phyloP scores from a whole-genome alignment of 331 rosid species.

The Rosa hybrid region DNA sequence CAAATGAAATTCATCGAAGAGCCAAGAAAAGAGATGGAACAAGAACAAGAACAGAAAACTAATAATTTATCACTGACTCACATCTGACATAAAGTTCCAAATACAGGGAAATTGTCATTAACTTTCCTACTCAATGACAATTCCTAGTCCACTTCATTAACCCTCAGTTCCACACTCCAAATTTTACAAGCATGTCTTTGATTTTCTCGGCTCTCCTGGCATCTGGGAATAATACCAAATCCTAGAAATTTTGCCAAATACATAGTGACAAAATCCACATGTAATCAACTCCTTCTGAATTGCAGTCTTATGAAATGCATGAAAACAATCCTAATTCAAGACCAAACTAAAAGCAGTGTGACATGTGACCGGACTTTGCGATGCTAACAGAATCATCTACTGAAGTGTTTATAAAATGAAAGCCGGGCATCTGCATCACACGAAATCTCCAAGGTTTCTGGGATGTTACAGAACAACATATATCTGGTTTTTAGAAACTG shows the following conservation, averaged over 20 bases:
- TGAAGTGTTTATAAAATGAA: not conserved
- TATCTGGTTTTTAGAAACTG: not conserved
- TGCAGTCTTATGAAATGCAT: not conserved
- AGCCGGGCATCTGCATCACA: not conserved
- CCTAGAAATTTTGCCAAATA: not conserved
- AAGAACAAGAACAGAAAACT: slow-evolving; percentile 15
- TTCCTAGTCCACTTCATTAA: not conserved
- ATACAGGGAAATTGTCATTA: not conserved
- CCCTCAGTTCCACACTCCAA: not conserved
- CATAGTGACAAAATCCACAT: not conserved
- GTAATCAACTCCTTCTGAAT: not conserved
- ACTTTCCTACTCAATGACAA: slow-evolving; percentile 1
- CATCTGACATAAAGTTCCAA: not conserved
- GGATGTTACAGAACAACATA: not conserved
- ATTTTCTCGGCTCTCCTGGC: not conserved
- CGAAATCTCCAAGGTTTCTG: not conserved
- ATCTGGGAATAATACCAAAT: not conserved
- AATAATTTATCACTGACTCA: not conserved
- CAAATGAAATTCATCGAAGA: not conserved
- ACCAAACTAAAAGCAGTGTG: not conserved
- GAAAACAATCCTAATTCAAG: not conserved
- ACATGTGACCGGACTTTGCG: not conserved
- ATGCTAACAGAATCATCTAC: not conserved
- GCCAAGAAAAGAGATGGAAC: not conserved
- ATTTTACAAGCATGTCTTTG: not conserved